These are phyloP conservation scores for Candida patagonica DNA, from an alignment of 805 yeast genomes.

Conservation along the genomic window DNA sequence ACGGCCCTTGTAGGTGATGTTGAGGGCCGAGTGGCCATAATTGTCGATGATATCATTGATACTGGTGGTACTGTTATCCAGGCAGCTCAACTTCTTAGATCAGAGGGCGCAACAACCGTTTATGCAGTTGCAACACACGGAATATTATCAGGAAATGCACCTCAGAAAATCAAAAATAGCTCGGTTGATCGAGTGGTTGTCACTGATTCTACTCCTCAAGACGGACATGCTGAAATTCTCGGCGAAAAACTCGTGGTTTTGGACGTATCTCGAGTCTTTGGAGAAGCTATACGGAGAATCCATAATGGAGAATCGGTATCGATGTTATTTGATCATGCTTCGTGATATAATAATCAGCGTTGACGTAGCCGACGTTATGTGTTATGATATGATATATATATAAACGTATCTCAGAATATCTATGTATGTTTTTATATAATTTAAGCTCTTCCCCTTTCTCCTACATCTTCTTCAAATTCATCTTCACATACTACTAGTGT, in stretches of 20 bases:
- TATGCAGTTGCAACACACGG: conserved; percentile 90
- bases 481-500: conserved; percentile 30
- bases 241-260: conserved; percentile 67
- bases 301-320: conserved; percentile 96
- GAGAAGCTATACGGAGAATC: conserved; percentile 91
- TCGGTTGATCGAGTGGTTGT: conserved; percentile 78
- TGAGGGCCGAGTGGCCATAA: conserved; percentile 71
- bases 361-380: no score
- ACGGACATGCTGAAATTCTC: conserved; percentile 39
- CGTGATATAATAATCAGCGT: no score
- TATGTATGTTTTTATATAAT: no score
- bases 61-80: conserved; percentile 86
- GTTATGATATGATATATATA: no score
- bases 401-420: no score
- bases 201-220: conserved; percentile 88
- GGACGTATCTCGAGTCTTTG: conserved; percentile 81
- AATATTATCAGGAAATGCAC: conserved; percentile 84
- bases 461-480: conserved; percentile 27
- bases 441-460: no score
- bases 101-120: conserved; percentile 83
- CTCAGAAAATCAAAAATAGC: conserved; percentile 54
- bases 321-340: conserved; percentile 76
- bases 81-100: conserved; percentile 85
- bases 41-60: conserved; percentile 89
- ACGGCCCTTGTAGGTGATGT: conserved; percentile 97